These are phyloP conservation scores for Collariella sp. DNA, from an alignment of 495 filamentous ascomycete genomes.

Conservation along the genomic window DNA sequence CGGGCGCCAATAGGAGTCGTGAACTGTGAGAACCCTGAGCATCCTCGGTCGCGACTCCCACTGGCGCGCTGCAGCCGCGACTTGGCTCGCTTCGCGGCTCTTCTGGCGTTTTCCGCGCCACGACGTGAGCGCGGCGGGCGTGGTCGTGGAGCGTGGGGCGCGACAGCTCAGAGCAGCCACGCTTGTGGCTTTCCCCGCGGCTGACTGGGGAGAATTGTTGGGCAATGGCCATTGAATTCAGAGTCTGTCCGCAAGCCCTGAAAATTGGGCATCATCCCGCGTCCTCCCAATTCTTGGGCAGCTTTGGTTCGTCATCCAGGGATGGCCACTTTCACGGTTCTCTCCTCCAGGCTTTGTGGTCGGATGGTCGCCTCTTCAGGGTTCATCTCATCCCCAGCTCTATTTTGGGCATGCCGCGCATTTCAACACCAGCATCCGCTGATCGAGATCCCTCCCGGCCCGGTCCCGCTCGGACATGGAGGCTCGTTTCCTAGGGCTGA, in stretches of 20 bases:
- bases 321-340: neutral
- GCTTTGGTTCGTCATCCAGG: neutral
- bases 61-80: conserved; percentile 5
- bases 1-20: conserved; percentile 16
- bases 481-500: conserved; percentile 2
- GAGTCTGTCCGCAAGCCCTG: neutral
- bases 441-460: conserved; percentile 12
- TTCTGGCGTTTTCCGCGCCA: conserved; percentile 10
- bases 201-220: neutral
- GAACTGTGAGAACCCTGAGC: neutral
- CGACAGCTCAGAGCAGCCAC: conserved; percentile 10
- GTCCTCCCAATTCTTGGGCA: neutral
- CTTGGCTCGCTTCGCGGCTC: conserved; percentile 8
- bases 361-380: too few relatives aligned
- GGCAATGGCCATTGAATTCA: neutral
- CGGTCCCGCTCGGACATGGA: conserved; percentile 1
- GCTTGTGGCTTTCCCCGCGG: conserved; percentile 11
- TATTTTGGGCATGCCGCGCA: conserved; percentile 4
- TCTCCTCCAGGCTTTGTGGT: neutral
- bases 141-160: conserved; percentile 5
- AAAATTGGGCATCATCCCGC: conserved; percentile 9
- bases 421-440: conserved; percentile 7
- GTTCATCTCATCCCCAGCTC: neutral
- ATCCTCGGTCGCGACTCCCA: too few relatives aligned
- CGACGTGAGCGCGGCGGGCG: neutral